Evolutionary conservation across 805 yeast genomes (phyloP).

Genomic region (Pichia gijzeniarum): DNA sequence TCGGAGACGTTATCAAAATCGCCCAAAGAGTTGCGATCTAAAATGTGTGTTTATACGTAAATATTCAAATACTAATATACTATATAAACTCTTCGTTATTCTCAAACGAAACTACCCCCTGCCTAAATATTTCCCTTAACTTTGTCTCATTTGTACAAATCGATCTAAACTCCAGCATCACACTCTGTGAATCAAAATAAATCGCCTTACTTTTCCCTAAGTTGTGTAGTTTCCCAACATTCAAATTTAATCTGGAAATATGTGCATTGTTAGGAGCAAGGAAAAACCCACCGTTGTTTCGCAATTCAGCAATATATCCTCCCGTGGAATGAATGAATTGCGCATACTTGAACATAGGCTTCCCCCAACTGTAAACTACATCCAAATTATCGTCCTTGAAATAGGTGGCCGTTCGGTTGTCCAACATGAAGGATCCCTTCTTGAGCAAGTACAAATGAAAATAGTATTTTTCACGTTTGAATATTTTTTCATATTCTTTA

Average conservation of each 20-base stretch:
- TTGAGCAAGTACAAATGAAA: constrained; percentile 74
- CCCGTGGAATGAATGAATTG: constrained; percentile 92
- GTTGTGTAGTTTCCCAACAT: constrained; percentile 25
- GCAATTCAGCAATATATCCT: constrained; percentile 78
- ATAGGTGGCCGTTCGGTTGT: constrained; percentile 66
- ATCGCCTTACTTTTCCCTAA: constrained; percentile 21
- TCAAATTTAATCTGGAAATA: constrained; percentile 61
- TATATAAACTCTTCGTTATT: constrained; percentile 20
- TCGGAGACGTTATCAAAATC: constrained; percentile 87
- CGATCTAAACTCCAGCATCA: constrained; percentile 62
- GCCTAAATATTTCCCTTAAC: constrained; percentile 48
- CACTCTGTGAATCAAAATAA: constrained; percentile 60
- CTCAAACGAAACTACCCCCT: constrained; percentile 48
- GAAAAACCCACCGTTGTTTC: constrained; percentile 70
- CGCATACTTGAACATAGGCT: constrained; percentile 69
- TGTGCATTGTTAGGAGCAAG: constrained; percentile 86
- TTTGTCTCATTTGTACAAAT: constrained; percentile 49
- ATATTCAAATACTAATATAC: background rate
- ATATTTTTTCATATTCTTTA: constrained; percentile 30
- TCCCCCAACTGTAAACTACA: constrained; percentile 87
- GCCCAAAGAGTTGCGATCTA: constrained; percentile 71
- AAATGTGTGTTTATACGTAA: background rate
- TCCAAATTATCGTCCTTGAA: constrained; percentile 49
- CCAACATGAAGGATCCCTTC: constrained; percentile 68
- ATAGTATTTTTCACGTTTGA: constrained; percentile 52